A percentile compares a stretch with the other conserved stretches of the same genome.
phyloP scores from a whole-genome alignment of 176 grass and related monocot species.

The Ensete glaucum region DNA sequence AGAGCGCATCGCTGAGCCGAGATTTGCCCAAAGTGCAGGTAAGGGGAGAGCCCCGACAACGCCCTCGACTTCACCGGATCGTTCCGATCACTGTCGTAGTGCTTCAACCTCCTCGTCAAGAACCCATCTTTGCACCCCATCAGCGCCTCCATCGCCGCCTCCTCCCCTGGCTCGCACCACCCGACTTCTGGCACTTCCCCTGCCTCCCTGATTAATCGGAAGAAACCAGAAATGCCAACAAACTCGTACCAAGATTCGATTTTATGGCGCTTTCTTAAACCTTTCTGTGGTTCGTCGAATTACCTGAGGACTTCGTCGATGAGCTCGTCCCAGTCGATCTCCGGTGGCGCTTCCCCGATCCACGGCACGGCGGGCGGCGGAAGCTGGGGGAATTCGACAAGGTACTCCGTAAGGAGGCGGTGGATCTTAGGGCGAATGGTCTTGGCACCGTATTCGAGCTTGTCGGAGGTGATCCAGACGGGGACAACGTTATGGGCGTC shows the following conservation, averaged over 20 bases:
- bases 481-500: conserved; percentile 90
- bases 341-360: conserved; percentile 34
- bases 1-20: conserved; percentile 81
- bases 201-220: conserved; percentile 42
- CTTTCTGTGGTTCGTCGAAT: not conserved
- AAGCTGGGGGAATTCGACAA: conserved; percentile 63
- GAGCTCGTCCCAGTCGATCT: conserved; percentile 46
- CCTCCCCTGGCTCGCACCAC: conserved; percentile 76
- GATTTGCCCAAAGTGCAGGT: conserved; percentile 94
- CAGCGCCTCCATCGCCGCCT: conserved; percentile 49
- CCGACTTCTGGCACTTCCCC: conserved; percentile 67
- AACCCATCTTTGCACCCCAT: conserved; percentile 62
- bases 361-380: conserved; percentile 21
- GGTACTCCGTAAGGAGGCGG: conserved; percentile 52
- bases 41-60: conserved; percentile 65
- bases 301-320: conserved; percentile 55
- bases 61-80: conserved; percentile 64
- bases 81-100: conserved; percentile 52
- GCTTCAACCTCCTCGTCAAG: conserved; percentile 72
- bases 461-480: conserved; percentile 58
- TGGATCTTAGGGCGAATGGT: conserved; percentile 65
- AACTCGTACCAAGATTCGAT: not conserved
- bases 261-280: not conserved
- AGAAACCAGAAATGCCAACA: not conserved
- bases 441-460: conserved; percentile 69